A percentile compares a stretch with the other conserved stretches of the same genome.
Conservation (phyloP, 169 alveolate species). For the Cyclospora cayetanensis region DNA sequence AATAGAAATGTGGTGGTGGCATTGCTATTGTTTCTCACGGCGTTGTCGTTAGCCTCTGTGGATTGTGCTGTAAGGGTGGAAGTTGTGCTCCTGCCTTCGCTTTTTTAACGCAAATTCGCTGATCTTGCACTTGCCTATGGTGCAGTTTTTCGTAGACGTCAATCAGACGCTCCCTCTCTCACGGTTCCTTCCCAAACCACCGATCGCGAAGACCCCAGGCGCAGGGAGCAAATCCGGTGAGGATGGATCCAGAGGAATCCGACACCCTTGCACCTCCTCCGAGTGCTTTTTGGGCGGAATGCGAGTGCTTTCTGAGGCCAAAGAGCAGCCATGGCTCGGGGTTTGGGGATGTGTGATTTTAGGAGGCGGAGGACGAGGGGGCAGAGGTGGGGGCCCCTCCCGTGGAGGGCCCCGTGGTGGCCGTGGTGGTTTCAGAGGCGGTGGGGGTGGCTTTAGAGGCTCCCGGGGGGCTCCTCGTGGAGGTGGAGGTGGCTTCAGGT, state of each 20-base stretch:
- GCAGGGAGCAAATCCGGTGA: neutral
- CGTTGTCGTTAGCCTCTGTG: neutral
- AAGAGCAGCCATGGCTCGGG: neutral
- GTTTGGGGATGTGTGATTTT: neutral
- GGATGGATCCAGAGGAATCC: neutral
- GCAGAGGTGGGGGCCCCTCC: constrained; percentile 56
- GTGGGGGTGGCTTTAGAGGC: constrained; percentile 70
- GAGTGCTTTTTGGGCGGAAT: neutral
- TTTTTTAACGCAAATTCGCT: neutral
- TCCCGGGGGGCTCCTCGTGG: neutral
- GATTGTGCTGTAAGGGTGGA: neutral
- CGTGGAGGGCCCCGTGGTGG: constrained; percentile 71
- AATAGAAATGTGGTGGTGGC: neutral
- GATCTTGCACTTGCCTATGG: neutral
- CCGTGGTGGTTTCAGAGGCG: constrained; percentile 70
- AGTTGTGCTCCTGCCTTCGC: neutral
- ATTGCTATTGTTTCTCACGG: neutral
- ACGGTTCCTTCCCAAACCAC: constrained; percentile 82
- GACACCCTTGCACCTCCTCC: too few species aligned
- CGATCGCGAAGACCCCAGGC: constrained; percentile 37
- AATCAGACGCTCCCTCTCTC: constrained; percentile 89
- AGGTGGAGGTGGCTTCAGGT: neutral
- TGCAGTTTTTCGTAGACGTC: constrained; percentile 82
- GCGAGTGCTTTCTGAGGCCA: neutral
- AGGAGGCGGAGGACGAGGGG: constrained; percentile 63